Percentiles rank a stretch among this genome's conserved stretches.
These are phyloP conservation scores for Sporothrix humicola DNA, from an alignment of 2,329 filamentous ascomycete genomes.

Conservation along the genomic window DNA sequence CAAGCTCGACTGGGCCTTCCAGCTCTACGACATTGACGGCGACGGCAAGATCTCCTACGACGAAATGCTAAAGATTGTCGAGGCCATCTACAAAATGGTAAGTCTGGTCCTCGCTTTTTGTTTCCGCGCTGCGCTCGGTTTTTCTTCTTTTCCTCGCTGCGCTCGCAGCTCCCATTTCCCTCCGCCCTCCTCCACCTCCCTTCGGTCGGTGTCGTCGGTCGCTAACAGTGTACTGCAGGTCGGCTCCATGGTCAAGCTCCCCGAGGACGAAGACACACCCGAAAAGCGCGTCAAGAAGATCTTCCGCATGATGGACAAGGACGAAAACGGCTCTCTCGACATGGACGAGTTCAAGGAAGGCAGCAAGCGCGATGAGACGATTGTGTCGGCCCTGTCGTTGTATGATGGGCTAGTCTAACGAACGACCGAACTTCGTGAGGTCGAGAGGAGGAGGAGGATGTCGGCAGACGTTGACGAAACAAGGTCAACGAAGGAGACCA, in stretches of 20 bases:
- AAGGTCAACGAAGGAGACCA: background rate
- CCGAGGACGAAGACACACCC: conserved; percentile 97
- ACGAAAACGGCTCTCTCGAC: conserved; percentile 95
- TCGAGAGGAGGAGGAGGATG: background rate
- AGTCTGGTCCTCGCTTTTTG: background rate
- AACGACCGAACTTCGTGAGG: too few relatives aligned
- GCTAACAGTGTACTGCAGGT: conserved; percentile 62
- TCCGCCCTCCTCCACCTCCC: background rate
- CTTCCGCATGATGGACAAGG: conserved; percentile 99
- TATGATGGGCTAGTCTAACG: conserved; percentile 96
- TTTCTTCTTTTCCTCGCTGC: background rate
- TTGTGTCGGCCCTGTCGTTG: conserved; percentile 92
- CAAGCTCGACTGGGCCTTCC: conserved; percentile 99
- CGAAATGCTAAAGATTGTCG: conserved; percentile 98
- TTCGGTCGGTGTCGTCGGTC: background rate
- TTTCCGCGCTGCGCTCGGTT: too few relatives aligned
- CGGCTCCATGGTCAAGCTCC: conserved; percentile 98
- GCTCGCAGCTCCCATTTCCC: background rate
- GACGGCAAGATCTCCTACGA: conserved; percentile 99
- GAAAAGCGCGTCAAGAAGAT: conserved; percentile 99
- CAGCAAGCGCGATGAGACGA: conserved; percentile 97
- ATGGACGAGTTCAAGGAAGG: conserved; percentile 99
- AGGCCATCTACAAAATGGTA: conserved; percentile 99
- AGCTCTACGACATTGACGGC: conserved; percentile 98
- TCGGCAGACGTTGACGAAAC: too few relatives aligned